These are phyloP conservation scores for Phialophora expanda DNA, from an alignment of 2,329 filamentous ascomycete species.

Conservation along the genomic window DNA sequence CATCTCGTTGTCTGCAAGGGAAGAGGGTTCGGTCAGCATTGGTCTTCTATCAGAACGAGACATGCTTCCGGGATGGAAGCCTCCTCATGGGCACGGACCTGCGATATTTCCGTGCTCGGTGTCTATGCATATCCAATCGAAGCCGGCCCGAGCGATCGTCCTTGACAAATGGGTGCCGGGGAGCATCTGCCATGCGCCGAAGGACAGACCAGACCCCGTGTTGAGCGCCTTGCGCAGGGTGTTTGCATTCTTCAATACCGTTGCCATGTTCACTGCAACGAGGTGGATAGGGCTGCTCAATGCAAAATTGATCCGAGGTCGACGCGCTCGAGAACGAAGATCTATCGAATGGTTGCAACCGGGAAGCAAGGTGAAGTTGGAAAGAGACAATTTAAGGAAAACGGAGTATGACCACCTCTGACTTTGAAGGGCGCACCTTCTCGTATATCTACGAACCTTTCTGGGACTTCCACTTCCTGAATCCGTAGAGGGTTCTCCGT, in stretches of 20 bases:
- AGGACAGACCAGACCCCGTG: conserved; percentile 54
- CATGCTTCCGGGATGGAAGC: not conserved
- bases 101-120: conserved; percentile 63
- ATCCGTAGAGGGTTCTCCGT: not conserved
- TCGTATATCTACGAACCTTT: not conserved
- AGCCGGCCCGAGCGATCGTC: conserved; percentile 58
- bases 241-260: conserved; percentile 59
- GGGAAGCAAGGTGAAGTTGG: not conserved
- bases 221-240: conserved; percentile 59
- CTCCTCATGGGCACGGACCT: conserved; percentile 43
- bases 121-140: conserved; percentile 62
- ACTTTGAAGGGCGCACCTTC: not conserved
- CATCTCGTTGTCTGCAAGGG: conserved; percentile 50
- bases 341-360: not conserved
- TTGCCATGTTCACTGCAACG: conserved; percentile 31
- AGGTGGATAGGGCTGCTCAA: not conserved
- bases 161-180: conserved; percentile 61
- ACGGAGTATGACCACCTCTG: not conserved
- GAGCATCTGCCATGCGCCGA: conserved; percentile 65
- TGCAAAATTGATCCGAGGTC: not conserved
- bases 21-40: not conserved
- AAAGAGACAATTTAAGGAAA: not conserved
- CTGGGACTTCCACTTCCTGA: not conserved
- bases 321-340: not conserved
- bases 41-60: not conserved